Base-by-base conservation (phyloP, 768 basidiomycete species). In the Tricholoma saponaceum region DNA sequence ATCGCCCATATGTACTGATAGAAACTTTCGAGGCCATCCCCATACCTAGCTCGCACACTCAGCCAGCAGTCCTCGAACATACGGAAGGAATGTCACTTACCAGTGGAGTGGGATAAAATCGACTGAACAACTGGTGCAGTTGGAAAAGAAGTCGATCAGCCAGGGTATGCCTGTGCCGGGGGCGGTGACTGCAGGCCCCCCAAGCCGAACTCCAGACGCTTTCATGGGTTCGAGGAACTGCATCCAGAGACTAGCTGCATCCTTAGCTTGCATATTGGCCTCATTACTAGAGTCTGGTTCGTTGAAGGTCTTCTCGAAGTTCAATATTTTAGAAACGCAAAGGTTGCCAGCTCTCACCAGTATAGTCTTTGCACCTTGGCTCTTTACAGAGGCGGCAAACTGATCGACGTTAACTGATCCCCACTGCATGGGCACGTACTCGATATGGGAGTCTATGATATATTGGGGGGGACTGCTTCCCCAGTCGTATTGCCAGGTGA, bases 401-500 rank as follows among this genome's bases (percentile, higher is more conserved):
- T 64, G 66, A 39, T 79, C 71, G 25, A 75, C 74, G 28, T 69
- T 66, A 3, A 63, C 74, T 20, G 73, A 72, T 3, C 80, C 79
- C 79, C 80, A 82, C 65, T 82, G 80, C 80, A 82, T 81, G 0
- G 80, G 80, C 28, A 82, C 68, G 54, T 78, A 82, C 16, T 75
- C 71, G 56, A 82, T 70, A 35, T 74, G 74, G 2, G 77, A 77
- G 20, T 72, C 67, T 1, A 71, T 75, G 26, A 82, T 64, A 60
- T 78, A 76, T 20, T 64, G 67, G n/a, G 79, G 75, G 9, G 77
- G 76, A 22, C 69, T 61, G 46, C 71, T 73, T 3, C 76, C 75
- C 91, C 80, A 81, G 64, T 80, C 76, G 60, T 81, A 90, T 18
- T 84, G 61, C 79, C 79, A 81, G 37, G 70, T 74, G 28, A 76